Conservation (phyloP, 768 basidiomycete genomes). For the Chiua virens region DNA sequence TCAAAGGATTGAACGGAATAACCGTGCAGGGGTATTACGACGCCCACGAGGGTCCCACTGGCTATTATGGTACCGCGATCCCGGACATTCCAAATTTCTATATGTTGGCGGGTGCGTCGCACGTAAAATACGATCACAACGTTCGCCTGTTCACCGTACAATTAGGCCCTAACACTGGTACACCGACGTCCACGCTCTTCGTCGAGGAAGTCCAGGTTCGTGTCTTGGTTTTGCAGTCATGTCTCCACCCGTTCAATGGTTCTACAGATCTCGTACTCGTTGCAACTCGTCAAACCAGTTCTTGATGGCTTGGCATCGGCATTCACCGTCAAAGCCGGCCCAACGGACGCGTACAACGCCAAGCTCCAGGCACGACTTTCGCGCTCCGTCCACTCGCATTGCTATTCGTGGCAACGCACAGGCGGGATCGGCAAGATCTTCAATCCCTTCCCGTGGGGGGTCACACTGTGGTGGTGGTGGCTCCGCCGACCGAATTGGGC, state of each 20-base stretch:
- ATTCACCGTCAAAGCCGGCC: slow-evolving; percentile 23
- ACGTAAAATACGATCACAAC: not conserved
- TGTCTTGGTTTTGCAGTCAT: not conserved
- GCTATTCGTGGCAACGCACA: slow-evolving; percentile 43
- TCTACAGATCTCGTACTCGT: slow-evolving; percentile 25
- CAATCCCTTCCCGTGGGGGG: slow-evolving; percentile 41
- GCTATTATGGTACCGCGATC: slow-evolving; percentile 33
- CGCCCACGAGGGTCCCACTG: slow-evolving; percentile 32
- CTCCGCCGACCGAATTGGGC: slow-evolving; percentile 36
- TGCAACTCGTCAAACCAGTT: slow-evolving; percentile 32
- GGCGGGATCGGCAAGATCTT: slow-evolving; percentile 38
- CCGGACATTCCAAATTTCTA: slow-evolving; percentile 40
- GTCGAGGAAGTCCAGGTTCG: slow-evolving; percentile 31
- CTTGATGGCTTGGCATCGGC: slow-evolving; percentile 20
- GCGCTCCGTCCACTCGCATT: slow-evolving; percentile 26
- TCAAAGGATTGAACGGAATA: slow-evolving; percentile 24
- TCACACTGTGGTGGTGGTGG: slow-evolving; percentile 35
- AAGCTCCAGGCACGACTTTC: slow-evolving; percentile 18
- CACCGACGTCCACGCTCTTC: slow-evolving; percentile 24
- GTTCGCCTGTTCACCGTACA: not conserved
- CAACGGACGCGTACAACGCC: slow-evolving; percentile 29
- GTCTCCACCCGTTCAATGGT: not conserved
- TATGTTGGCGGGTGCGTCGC: slow-evolving; percentile 27
- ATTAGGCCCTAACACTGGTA: slow-evolving; percentile 29
- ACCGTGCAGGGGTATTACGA: slow-evolving; percentile 30